Evolutionary conservation across 1,139 yeast genomes (phyloP), one percentile per base, ranked within the genome.

Genomic region (Geotrichum phurueaensis): DNA sequence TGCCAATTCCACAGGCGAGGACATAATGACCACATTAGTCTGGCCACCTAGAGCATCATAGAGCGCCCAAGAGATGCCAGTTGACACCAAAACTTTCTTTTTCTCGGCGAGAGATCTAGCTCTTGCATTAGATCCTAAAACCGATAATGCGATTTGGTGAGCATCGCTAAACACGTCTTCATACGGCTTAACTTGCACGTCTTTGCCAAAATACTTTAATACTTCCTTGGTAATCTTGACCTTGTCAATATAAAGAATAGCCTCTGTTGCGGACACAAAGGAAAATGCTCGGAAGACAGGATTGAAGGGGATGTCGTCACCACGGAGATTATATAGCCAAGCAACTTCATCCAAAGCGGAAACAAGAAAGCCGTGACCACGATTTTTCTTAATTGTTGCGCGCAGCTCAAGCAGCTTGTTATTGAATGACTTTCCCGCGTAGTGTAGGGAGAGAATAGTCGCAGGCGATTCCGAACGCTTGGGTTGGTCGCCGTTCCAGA

Each of bases 221-320:
- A 73, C 73, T 45, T 80, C 79, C 15, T 75, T 74, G 4, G 78
- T 78, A 51, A 92, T 75, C 50, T 87, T 86, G 63, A 82, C 81
- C 3, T 91, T 90, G 70, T 87, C 84, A n/a, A 85, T 78, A 72
- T 86, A 95, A 56, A 94, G 77, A 2, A 76, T 73, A 18, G 84
- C 81, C 20, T 79, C 78, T 23, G 77, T 79, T 23, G 83, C 85
- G 0, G 97, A 80, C 20, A 91, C 77, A 20, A 90, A 77, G 63
- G 90, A 79, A 71, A 89, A 94, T 54, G 95, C 80, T 75, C 83
- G 91, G 73, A 95, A 95, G 20, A 95, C 94, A 1, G 99, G 99
- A 71, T 91, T 94, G 75, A 79, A 95, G 50, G 85, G 87, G 65
- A 94, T 89, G 71, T 89, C 96, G 51, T 82, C 79, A 25, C 98